Conservation (phyloP, 768 basidiomycete genomes). For the Mycena amicta region DNA sequence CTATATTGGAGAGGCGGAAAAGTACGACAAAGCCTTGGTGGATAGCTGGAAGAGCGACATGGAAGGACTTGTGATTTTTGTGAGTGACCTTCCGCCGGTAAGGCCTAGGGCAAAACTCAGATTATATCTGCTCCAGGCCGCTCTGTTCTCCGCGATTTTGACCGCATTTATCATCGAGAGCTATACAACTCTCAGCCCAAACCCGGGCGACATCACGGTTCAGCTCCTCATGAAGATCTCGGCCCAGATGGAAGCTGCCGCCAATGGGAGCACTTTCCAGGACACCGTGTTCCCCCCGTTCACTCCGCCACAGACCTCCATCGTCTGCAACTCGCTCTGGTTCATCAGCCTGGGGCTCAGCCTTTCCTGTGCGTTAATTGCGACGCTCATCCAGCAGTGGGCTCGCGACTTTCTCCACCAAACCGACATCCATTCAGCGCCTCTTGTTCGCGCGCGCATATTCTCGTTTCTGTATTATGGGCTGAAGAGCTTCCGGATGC, state of each 20-base stretch:
- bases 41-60: too few species aligned
- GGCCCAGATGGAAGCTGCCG: neutral
- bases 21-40: slow-evolving; percentile 7
- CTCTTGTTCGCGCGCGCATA: slow-evolving; percentile 6
- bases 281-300: neutral
- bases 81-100: slow-evolving; percentile 1
- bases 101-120: too few species aligned
- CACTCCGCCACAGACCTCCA: neutral
- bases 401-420: slow-evolving; percentile 7
- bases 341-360: slow-evolving; percentile 10
- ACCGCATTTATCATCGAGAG: slow-evolving; percentile 30
- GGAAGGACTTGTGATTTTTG: slow-evolving; percentile 13
- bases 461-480: slow-evolving; percentile 11
- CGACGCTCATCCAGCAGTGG: slow-evolving; percentile 10
- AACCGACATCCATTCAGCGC: neutral
- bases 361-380: slow-evolving; percentile 6
- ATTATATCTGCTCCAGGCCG: slow-evolving; percentile 16
- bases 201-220: slow-evolving; percentile 16
- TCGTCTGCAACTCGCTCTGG: slow-evolving; percentile 12
- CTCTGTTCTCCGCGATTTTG: slow-evolving; percentile 28
- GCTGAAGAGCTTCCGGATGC: slow-evolving; percentile 10
- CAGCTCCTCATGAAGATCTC: slow-evolving; percentile 4
- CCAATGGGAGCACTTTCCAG: slow-evolving; percentile 1
- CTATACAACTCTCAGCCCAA: slow-evolving; percentile 23
- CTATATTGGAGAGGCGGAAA: slow-evolving; percentile 7